Conservation (phyloP, 805 yeast species). For the Metschnikowia anglica region DNA sequence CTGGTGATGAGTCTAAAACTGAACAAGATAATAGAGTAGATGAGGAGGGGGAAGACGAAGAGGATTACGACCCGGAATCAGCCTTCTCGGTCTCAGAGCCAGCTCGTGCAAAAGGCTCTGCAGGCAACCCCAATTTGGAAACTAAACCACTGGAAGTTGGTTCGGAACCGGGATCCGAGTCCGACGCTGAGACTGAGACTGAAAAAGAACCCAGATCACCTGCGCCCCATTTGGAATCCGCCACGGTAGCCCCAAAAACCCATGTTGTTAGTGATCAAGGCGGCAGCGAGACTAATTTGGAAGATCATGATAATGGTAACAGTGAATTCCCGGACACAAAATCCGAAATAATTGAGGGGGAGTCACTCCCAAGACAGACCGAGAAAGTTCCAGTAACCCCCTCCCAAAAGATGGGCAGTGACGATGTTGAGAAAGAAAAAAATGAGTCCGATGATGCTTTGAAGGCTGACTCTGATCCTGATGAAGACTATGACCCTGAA, state of each 20-base stretch:
- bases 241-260: too few species aligned
- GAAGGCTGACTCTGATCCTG: conserved; percentile 2
- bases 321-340: too few species aligned
- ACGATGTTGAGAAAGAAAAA: background rate
- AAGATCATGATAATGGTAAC: too few species aligned
- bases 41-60: conserved; percentile 12
- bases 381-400: background rate
- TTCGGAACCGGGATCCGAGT: background rate
- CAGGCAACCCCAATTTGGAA: too few species aligned
- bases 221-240: too few species aligned
- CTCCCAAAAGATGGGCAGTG: background rate
- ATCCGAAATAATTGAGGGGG: too few species aligned
- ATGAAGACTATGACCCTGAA: conserved; percentile 34
- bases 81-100: conserved; percentile 1
- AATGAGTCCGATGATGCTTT: background rate
- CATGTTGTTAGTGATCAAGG: too few species aligned
- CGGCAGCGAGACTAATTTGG: background rate
- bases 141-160: background rate
- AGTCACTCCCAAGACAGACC: too few species aligned
- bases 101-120: too few species aligned
- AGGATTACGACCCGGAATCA: conserved; percentile 19
- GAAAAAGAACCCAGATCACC: too few species aligned
- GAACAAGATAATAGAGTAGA: conserved; percentile 1
- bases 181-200: background rate
- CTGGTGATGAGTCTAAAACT: background rate